Percentiles rank a stretch among this genome's conserved stretches.
Conservation (phyloP, 2,329 filamentous ascomycete genomes). For the Fusarium sacchari region DNA sequence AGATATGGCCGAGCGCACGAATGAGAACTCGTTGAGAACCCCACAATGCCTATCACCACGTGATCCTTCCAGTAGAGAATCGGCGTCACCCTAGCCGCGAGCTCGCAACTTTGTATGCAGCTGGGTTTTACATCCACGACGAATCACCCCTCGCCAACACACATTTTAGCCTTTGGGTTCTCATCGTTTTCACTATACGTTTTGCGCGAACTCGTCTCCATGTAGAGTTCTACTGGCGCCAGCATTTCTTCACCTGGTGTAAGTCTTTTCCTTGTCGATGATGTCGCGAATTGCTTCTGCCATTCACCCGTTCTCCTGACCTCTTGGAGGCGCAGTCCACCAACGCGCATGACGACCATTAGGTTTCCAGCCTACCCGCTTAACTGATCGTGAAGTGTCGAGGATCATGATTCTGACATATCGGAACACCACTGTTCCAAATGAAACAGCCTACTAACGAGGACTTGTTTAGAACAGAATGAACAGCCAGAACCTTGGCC, state of each 20-base stretch:
- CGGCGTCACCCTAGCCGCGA: slow-evolving; percentile 50
- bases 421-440: not conserved
- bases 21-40: not conserved
- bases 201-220: slow-evolving; percentile 45
- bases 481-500: slow-evolving; percentile 58
- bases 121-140: slow-evolving; percentile 39
- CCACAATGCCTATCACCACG: slow-evolving; percentile 48
- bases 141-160: slow-evolving; percentile 29
- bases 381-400: not conserved
- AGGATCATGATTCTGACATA: not conserved
- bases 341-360: slow-evolving; percentile 3
- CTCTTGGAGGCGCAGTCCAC: slow-evolving; percentile 26
- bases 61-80: slow-evolving; percentile 47
- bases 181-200: slow-evolving; percentile 23
- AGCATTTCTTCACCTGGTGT: slow-evolving; percentile 50
- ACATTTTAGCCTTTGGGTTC: slow-evolving; percentile 27
- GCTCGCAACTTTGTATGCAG: slow-evolving; percentile 51
- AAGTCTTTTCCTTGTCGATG: slow-evolving; percentile 42
- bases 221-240: slow-evolving; percentile 49
- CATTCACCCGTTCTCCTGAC: slow-evolving; percentile 39
- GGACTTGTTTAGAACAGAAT: slow-evolving; percentile 48
- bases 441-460: slow-evolving; percentile 22
- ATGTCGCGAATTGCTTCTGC: slow-evolving; percentile 41
- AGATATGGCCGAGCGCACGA: slow-evolving; percentile 18
- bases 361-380: not conserved